Conservation (phyloP, 140 eudicot genomes). For the Ambrosia hybrid region DNA sequence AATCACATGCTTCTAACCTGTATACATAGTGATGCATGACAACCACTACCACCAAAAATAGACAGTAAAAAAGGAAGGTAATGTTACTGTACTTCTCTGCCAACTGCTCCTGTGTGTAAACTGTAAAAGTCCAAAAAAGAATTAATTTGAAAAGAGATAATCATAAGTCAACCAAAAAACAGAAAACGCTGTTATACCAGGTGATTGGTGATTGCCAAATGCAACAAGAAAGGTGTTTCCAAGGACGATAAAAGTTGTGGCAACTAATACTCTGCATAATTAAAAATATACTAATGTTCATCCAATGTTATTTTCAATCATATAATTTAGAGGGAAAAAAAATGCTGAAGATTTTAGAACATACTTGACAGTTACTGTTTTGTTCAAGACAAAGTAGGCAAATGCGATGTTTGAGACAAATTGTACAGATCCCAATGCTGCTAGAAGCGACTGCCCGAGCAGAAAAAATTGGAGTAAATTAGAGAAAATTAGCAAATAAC, state of each 20-base stretch:
- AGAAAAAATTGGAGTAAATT: not conserved
- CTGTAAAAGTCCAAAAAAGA: conserved; percentile 40
- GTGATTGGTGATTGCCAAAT: conserved; percentile 97
- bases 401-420: conserved; percentile 95
- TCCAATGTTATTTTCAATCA: not conserved
- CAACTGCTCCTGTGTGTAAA: conserved; percentile 85
- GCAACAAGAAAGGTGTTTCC: conserved; percentile 95
- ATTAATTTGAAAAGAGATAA: not conserved
- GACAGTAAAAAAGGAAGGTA: conserved; percentile 75
- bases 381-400: conserved; percentile 77
- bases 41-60: conserved; percentile 68
- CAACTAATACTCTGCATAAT: conserved; percentile 75
- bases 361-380: conserved; percentile 85
- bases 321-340: not conserved
- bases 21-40: conserved; percentile 71
- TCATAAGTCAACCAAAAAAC: not conserved
- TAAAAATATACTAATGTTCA: conserved; percentile 14
- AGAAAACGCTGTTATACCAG: conserved; percentile 54
- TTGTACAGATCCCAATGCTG: conserved; percentile 98
- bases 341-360: conserved; percentile 25
- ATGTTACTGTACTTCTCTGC: conserved; percentile 89
- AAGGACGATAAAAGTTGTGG: conserved; percentile 88
- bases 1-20: conserved; percentile 48
- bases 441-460: conserved; percentile 86
- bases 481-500: not conserved